These are phyloP conservation scores for Trichoderma hamatum DNA, from an alignment of 2,329 filamentous ascomycete species.

Conservation along the genomic window DNA sequence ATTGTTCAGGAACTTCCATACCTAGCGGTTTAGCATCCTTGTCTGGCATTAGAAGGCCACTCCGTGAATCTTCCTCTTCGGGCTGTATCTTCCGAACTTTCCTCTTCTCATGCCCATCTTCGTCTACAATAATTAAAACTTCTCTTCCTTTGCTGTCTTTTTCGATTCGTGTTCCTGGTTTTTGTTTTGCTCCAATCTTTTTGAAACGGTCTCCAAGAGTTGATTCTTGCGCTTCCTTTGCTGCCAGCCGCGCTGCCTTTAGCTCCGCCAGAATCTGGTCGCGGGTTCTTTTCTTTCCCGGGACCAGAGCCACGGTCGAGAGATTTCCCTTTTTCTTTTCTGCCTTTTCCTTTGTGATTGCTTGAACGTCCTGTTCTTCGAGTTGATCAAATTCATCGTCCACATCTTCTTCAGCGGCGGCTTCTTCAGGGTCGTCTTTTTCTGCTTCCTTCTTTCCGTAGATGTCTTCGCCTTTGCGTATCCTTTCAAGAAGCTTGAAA, in stretches of 20 bases:
- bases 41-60: constrained; percentile 56
- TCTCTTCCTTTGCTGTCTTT: constrained; percentile 63
- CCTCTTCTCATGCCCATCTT: constrained; percentile 67
- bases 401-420: constrained; percentile 44
- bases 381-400: constrained; percentile 69
- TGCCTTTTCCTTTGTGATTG: constrained; percentile 53
- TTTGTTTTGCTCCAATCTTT: constrained; percentile 62
- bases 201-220: constrained; percentile 63
- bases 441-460: constrained; percentile 43
- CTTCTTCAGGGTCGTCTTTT: constrained; percentile 36
- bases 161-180: constrained; percentile 61
- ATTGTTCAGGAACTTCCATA: constrained; percentile 67
- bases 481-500: constrained; percentile 73
- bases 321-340: constrained; percentile 64
- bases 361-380: constrained; percentile 57
- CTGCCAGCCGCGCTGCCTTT: constrained; percentile 64
- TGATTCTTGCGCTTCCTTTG: constrained; percentile 57
- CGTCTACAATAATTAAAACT: constrained; percentile 66
- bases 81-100: constrained; percentile 61
- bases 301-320: constrained; percentile 53
- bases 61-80: constrained; percentile 41
- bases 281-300: constrained; percentile 64
- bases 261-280: constrained; percentile 70
- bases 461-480: constrained; percentile 71
- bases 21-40: constrained; percentile 61